Base-by-base conservation (phyloP, 2,329 filamentous ascomycete genomes). In the Sarocladium strictum region DNA sequence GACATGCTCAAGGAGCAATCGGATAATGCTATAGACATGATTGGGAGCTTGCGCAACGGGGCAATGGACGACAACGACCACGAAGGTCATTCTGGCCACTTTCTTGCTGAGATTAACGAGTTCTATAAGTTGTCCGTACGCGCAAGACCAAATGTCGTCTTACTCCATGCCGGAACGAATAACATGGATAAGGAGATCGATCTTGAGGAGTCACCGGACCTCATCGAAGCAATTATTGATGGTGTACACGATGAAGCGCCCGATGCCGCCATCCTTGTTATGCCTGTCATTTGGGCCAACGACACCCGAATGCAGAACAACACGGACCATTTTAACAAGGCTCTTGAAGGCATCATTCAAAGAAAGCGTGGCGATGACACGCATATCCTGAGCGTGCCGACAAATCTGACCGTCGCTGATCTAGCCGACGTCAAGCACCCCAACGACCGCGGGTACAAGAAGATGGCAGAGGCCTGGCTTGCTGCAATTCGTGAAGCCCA, bases 391-490 rank as follows among this genome's bases (percentile, higher is more conserved):
- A 29, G 57, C n/a, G 59, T 55, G 1, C 53, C 51, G 14, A 55
- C 54, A n/a, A 49, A 53, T 29, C 53, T 55, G 64, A 63, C 19
- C 29, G 53, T 9, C 5, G 59, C 43, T 15, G 69, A 72, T 47
- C 56, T 72, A 37, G 59, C 57, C 1, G 70, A 73, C 54, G 60
- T 58, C 7, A 71, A 65, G 2, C 71, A 73, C 51, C 71, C 70
- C 2, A 62, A 63, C 21, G 66, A 70, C 27, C 58, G 24, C 0
- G 71, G 71, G 12, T 72, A 72, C 54, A 57, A 60, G 54, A 71
- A 71, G 62, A 72, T 74, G 68, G 70, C 70, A 17, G 56, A 61
- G 19, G 53, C 68, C 6, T 72, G 68, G 68, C 65, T 64, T 43
- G 54, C 41, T 2, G 64, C 61, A 14, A 64, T 69, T 43, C 50